Evolutionary conservation across 306 rosid genomes (phyloP).

Genomic region (Prunus dulcis): DNA sequence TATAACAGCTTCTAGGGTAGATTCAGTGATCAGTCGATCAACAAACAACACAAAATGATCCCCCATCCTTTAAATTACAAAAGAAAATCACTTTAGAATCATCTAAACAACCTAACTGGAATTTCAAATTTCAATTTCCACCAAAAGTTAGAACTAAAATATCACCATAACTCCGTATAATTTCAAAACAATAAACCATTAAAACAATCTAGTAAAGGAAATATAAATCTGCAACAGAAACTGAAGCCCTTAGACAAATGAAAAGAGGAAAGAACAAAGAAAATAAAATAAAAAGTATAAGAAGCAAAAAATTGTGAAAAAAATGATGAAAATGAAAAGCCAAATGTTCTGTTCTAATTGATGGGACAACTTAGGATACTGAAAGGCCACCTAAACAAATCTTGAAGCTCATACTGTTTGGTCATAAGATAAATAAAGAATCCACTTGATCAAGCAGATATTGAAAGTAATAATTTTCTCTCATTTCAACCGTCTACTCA

Average conservation of each 20-base stretch:
- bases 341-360: background rate
- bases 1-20: constrained; percentile 35
- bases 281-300: background rate
- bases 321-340: background rate
- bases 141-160: background rate
- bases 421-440: too few species aligned
- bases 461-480: background rate
- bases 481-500: background rate
- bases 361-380: background rate
- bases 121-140: background rate
- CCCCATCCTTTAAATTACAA: constrained; percentile 33
- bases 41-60: constrained; percentile 40
- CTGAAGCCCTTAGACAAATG: background rate
- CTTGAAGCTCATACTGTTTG: background rate
- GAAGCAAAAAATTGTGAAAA: background rate
- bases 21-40: constrained; percentile 39
- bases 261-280: background rate
- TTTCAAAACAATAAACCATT: background rate
- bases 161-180: background rate
- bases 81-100: constrained; percentile 4
- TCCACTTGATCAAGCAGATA: background rate
- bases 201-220: background rate
- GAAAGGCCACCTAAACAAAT: background rate
- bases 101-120: background rate
- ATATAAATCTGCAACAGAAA: background rate